phyloP scores from a whole-genome alignment of 2,329 filamentous ascomycete genomes.

The Pseudogymnoascus sp. region DNA sequence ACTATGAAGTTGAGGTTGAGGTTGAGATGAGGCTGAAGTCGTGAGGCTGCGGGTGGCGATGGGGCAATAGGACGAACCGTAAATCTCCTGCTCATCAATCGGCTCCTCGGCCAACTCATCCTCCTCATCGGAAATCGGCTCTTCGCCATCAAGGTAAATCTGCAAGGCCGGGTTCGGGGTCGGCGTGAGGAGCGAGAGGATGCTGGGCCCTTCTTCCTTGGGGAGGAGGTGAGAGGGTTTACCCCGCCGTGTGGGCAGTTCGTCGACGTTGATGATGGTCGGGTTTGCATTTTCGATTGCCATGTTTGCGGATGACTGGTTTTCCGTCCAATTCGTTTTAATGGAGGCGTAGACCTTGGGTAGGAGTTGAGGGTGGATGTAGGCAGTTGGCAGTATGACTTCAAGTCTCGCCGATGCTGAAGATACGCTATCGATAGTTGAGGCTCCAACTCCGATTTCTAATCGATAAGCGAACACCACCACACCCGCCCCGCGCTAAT shows the following conservation, averaged over 20 bases:
- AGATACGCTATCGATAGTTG: neutral
- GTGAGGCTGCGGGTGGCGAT: neutral
- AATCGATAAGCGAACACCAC: neutral
- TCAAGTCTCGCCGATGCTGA: neutral
- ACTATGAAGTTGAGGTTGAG: neutral
- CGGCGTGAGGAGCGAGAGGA: slow-evolving; percentile 23
- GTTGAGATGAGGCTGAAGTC: neutral
- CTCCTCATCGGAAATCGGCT: slow-evolving; percentile 34
- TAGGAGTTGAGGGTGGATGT: neutral
- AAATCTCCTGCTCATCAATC: slow-evolving; percentile 96
- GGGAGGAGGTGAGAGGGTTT: slow-evolving; percentile 42
- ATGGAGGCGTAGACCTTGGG: no score
- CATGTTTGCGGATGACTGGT: neutral
- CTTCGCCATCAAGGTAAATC: slow-evolving; percentile 21
- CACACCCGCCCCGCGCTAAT: neutral
- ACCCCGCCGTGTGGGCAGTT: slow-evolving; percentile 72
- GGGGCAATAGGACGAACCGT: slow-evolving; percentile 47
- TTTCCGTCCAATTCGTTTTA: neutral
- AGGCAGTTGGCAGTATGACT: neutral
- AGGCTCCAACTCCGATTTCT: neutral
- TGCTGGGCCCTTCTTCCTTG: slow-evolving; percentile 22
- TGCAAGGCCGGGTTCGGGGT: slow-evolving; percentile 16
- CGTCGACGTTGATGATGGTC: slow-evolving; percentile 77
- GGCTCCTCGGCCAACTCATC: slow-evolving; percentile 63
- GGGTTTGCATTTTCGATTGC: slow-evolving; percentile 74